Evolutionary conservation across 345 rosid species (phyloP), one percentile per base, ranked within the genome.

Genomic region (Gossypium rotundifolium): DNA sequence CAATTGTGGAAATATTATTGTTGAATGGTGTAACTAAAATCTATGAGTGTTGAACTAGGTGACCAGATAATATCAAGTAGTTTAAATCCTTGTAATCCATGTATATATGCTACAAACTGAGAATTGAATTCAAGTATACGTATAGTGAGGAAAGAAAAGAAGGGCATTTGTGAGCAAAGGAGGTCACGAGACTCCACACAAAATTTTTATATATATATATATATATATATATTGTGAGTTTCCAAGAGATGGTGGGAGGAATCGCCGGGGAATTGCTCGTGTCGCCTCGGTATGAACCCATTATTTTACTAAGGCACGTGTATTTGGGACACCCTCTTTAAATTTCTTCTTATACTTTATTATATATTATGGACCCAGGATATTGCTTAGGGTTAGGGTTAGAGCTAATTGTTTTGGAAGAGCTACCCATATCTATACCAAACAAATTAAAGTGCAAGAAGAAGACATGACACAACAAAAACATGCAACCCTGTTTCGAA

Each of bases 241-340:
- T 88, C 89, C 75, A 85, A 70, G 88, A 74, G 75, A 57, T 70
- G 79, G 83, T 89, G 88, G 92, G 97, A 93, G 88, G 90, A 93
- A 87, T 87, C 94, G 88, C 92, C 91, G 89, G 96, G 87, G 89
- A 93, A 90, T 92, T 90, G 94, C 91, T 85, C 96, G 94, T 88
- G 97, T 89, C 92, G 86, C 93, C 96, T 90, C 90, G 96, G 84
- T 77, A 80, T 76, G 59, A 76, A 66, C 74, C 77, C 49, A 54
- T 20, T 49, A 13, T 16, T 54, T 69, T 44, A 40, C 67, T 77
- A 81, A 81, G 82, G 83, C 68, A 72, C 58, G 48, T 70, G 62
- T 63, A 76, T 76, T 77, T 65, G 23, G 71, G 74, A 74, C 63
- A 58, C 45, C 80, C 74, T 33, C 52, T 52, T 14, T 71, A 67